Base-by-base conservation (phyloP, 2,329 filamentous ascomycete species). In the Hypoxylon sp. region DNA sequence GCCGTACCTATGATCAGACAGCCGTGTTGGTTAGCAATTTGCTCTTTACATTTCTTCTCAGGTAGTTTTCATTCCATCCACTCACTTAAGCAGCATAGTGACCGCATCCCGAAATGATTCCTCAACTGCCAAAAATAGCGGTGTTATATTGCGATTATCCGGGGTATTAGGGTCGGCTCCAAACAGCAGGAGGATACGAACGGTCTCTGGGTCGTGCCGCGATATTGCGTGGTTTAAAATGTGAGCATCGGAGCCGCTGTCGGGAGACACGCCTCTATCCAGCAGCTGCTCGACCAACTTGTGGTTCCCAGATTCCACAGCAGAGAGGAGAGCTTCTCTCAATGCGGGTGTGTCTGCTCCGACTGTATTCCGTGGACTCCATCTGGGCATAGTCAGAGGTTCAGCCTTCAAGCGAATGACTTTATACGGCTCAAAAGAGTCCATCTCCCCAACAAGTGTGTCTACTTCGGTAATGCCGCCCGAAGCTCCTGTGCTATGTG, bases 241-340 rank as follows among this genome's bases (percentile, higher is more conserved):
- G 60, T 85, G 80, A 13, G 82, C 75, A 0, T 87, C 83, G 0
- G 80, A 69, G 0, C 82, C 82, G 1, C 82, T 82, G 63, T 87
- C 83, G 5, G 87, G 81, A 17, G 86, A 81, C 10, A 87, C 86
- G 48, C 88, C 88, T 5, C 85, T 84, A 70, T 89, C 86, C 2
- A 90, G 81, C 6, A 90, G 80, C 74, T 89, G 85, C 77, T 88
- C 85, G 1, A 89, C 77, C 37, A 87, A 77, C 72, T 85, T 85
- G 74, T 88, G 85, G 72, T 90, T 89, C 72, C 82, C 85, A 37
- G 82, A 81, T n/a, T 86, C 84, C 11, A 90, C 82, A 2, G 88
- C 88, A 6, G 84, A 82, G 1, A 86, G 74, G 0, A 90, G 80
- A 2, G 86, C 83, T 1, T 81, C 77, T 73, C 81, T 84, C 71